These are phyloP conservation scores for Chlorella sp. DNA, from an alignment of 139 green algal species.

Conservation along the genomic window DNA sequence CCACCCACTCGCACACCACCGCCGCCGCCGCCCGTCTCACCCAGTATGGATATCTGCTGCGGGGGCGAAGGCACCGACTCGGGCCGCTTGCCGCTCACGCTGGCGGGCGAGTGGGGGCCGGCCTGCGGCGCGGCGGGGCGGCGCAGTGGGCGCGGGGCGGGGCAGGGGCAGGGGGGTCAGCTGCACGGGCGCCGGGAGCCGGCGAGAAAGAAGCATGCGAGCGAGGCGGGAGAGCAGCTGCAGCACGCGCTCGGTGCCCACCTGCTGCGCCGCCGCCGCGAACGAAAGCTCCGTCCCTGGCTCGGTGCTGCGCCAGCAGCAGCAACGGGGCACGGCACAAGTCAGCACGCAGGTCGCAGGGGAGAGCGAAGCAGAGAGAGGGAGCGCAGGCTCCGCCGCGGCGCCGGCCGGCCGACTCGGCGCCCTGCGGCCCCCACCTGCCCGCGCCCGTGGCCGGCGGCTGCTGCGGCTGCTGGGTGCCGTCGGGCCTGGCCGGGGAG, in stretches of 20 bases:
- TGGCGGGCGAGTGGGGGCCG: background rate
- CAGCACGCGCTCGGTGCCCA: background rate
- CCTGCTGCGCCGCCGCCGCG: too few relatives aligned
- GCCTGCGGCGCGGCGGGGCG: background rate
- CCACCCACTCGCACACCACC: background rate
- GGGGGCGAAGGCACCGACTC: background rate
- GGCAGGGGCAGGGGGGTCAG: background rate
- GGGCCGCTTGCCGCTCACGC: background rate
- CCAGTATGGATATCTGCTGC: conserved; percentile 29
- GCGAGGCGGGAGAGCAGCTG: background rate
- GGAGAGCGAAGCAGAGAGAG: too few relatives aligned
- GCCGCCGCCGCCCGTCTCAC: background rate
- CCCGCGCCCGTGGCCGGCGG: too few relatives aligned
- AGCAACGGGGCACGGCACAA: too few relatives aligned
- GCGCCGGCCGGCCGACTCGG: too few relatives aligned
- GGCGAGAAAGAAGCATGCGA: background rate
- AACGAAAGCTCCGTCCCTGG: too few relatives aligned
- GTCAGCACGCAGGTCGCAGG: too few relatives aligned
- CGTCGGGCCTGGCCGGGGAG: too few relatives aligned
- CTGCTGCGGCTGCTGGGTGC: too few relatives aligned
- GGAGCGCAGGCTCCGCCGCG: too few relatives aligned
- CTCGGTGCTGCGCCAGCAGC: too few relatives aligned
- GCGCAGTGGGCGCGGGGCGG: background rate
- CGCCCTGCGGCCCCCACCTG: too few relatives aligned
- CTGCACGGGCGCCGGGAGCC: background rate